Conservation (phyloP, 1,284 basidiomycete species). For the Xerocomus nothofagi region DNA sequence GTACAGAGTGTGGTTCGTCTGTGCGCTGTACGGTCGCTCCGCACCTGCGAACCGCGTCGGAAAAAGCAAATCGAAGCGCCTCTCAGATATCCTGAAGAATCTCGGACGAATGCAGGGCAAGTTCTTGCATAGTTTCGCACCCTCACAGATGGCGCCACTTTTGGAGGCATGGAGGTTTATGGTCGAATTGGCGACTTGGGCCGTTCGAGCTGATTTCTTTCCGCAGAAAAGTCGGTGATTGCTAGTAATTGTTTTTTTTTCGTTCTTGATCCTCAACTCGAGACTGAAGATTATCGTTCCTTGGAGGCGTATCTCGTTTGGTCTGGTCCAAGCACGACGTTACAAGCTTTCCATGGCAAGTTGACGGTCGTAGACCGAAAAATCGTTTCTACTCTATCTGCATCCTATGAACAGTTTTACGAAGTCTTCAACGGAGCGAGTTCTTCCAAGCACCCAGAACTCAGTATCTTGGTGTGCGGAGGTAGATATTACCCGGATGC, state of each 20-base stretch:
- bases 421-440: constrained; percentile 4
- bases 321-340: constrained; percentile 14
- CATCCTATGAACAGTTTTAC: constrained; percentile 18
- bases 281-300: constrained; percentile 2
- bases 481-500: not conserved
- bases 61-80: constrained; percentile 13
- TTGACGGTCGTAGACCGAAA: constrained; percentile 11
- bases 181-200: constrained; percentile 13
- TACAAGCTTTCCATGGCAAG: constrained; percentile 15
- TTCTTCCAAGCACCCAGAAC: not conserved
- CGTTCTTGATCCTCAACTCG: not conserved
- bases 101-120: constrained; percentile 8
- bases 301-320: constrained; percentile 17
- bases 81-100: constrained; percentile 1
- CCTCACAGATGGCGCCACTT: not conserved
- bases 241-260: not conserved
- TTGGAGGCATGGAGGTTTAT: constrained; percentile 16
- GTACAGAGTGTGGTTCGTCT: constrained; percentile 36
- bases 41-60: constrained; percentile 13
- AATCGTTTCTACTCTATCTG: constrained; percentile 3
- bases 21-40: constrained; percentile 18
- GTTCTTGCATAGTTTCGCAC: constrained; percentile 13
- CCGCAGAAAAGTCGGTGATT: constrained; percentile 11
- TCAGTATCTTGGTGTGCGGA: constrained; percentile 2
- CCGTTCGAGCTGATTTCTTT: constrained; percentile 13